Conservation (phyloP, 176 grass and related monocot species). For the Triticum turgidum region DNA sequence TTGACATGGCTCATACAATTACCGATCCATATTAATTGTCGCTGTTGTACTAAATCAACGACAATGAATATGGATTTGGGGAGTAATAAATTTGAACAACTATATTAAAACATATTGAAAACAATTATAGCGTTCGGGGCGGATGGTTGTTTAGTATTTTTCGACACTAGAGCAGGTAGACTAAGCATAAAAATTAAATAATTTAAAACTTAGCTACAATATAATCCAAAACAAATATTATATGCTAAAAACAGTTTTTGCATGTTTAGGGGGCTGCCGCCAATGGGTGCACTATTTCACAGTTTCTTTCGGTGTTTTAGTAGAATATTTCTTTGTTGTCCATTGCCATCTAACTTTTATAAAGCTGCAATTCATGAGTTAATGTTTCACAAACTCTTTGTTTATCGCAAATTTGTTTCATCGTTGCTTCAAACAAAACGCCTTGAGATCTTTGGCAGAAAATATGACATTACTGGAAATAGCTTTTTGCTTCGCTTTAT, state of each 20-base stretch:
- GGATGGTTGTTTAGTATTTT: not conserved
- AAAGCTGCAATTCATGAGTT: not conserved
- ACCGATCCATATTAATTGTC: too few relatives aligned
- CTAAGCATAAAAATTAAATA: not conserved
- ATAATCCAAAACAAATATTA: not conserved
- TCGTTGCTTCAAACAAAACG: too few relatives aligned
- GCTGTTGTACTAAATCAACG: too few relatives aligned
- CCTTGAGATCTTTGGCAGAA: too few relatives aligned
- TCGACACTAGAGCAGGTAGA: not conserved
- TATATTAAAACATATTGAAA: not conserved
- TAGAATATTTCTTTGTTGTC: not conserved
- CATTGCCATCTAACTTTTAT: not conserved
- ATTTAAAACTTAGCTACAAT: not conserved
- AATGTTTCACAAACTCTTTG: not conserved
- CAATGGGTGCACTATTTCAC: not conserved
- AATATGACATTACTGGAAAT: too few relatives aligned
- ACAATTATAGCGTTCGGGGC: not conserved
- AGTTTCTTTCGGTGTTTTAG: not conserved
- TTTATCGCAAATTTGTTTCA: not conserved
- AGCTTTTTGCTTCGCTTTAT: too few relatives aligned
- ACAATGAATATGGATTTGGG: too few relatives aligned
- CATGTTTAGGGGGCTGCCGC: not conserved
- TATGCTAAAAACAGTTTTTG: not conserved
- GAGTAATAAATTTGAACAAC: not conserved
- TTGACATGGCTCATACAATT: too few relatives aligned